Base-by-base conservation (phyloP, 768 basidiomycete genomes). In the Psilocybe sp. region DNA sequence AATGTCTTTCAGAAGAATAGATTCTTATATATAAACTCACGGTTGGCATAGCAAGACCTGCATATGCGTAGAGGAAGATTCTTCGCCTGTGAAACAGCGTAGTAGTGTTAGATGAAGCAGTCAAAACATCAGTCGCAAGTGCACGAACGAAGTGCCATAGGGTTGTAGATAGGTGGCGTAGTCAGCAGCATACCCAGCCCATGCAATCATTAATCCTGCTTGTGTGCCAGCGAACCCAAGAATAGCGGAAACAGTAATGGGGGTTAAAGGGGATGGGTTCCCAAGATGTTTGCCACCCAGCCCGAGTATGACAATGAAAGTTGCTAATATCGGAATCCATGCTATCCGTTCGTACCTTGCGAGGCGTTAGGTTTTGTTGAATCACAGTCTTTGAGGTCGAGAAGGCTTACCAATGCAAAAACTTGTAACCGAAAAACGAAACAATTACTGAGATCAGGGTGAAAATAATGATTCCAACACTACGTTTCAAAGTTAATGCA, bases 401-500 rank as follows among this genome's bases (percentile, higher is more conserved):
- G 13, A 38, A 32, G 19, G 19, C 53, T 19, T 50, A 75, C 77
- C 76, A 75, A 46, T 71, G 68, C 11, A 78, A 65, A 15, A 75
- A 64, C 49, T 63, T 71, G 54, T 72, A 72, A 3, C 84, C 86
- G 73, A 67, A 75, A 70, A 71, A 91, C 54, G 66, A 87, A 62
- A 73, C 75, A 15, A 85, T 47, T 20, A 92, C 78, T 1, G 88
- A 83, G n/a, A 87, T 67, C 35, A 85, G 51, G 0, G 79, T 74
- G 38, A 92, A 83, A 50, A 92, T 80, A n/a, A 89, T 83, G 47
- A 92, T 92, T 2, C 91, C 91, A 19, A 92, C 82, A 41, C 85
- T 87, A 10, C 14, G 15, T 23, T 32, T 41, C 3, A 12, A 10
- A 34, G 2, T 4, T 18, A n/a, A 44, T 16, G 39, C n/a, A 5